These are phyloP conservation scores for Hymenoscyphus salicellus DNA, from an alignment of 2,329 filamentous ascomycete species.

Conservation along the genomic window DNA sequence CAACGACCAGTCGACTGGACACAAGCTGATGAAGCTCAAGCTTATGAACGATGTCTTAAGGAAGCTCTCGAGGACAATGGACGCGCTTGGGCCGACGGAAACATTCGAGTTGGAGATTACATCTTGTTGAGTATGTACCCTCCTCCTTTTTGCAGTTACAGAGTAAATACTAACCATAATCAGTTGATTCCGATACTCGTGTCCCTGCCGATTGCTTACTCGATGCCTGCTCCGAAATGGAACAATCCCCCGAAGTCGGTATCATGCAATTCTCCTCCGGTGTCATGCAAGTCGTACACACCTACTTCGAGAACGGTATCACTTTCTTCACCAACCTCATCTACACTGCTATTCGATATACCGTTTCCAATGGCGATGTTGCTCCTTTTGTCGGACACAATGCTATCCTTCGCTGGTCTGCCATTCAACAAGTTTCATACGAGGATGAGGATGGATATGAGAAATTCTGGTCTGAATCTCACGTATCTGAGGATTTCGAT, in stretches of 20 bases:
- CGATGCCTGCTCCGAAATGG: slow-evolving; percentile 79
- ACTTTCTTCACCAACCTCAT: slow-evolving; percentile 72
- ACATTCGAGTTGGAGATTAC: slow-evolving; percentile 64
- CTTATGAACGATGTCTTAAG: slow-evolving; percentile 63
- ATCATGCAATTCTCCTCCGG: slow-evolving; percentile 76
- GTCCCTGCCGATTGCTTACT: slow-evolving; percentile 74
- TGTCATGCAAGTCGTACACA: slow-evolving; percentile 75
- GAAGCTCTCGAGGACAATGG: slow-evolving; percentile 61
- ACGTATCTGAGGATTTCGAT: slow-evolving; percentile 79
- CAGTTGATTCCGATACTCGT: slow-evolving; percentile 72
- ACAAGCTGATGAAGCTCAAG: slow-evolving; percentile 63
- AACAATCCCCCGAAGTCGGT: slow-evolving; percentile 72
- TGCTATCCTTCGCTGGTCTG: slow-evolving; percentile 71
- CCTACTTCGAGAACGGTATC: slow-evolving; percentile 69
- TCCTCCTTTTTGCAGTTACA: slow-evolving; percentile 19
- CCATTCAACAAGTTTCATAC: slow-evolving; percentile 71
- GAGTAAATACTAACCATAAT: slow-evolving; percentile 21
- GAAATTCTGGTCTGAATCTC: slow-evolving; percentile 78
- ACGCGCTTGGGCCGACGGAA: slow-evolving; percentile 56
- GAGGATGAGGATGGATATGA: slow-evolving; percentile 67
- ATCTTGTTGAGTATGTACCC: slow-evolving; percentile 57
- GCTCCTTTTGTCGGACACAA: slow-evolving; percentile 82
- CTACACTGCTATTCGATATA: slow-evolving; percentile 73
- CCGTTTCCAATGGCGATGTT: slow-evolving; percentile 73
- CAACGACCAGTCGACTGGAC: slow-evolving; percentile 61